Percentiles rank a stretch among this genome's conserved stretches.
Evolutionary conservation across 2,329 filamentous ascomycete species (phyloP).

Genomic region (Fusarium sp.): DNA sequence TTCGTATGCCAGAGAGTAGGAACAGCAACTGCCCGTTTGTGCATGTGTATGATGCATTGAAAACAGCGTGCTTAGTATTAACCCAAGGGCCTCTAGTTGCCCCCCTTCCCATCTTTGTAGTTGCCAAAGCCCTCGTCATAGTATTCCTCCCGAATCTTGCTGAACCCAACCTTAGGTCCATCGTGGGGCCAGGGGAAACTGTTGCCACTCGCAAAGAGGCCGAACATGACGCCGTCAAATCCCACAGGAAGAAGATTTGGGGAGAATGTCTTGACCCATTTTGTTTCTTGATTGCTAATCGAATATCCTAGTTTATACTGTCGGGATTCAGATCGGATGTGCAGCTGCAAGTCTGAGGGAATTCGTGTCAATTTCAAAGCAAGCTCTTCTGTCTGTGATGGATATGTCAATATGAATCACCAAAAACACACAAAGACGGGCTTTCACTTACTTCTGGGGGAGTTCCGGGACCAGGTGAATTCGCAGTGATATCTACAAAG

Average conservation of each 20-base stretch:
- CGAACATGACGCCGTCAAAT: conserved; percentile 41
- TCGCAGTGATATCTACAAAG: conserved; percentile 18
- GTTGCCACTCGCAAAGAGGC: conserved; percentile 38
- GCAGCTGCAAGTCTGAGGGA: conserved; percentile 18
- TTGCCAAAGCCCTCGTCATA: conserved; percentile 33
- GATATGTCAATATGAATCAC: no score
- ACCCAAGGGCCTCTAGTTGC: background rate
- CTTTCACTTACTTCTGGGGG: conserved; percentile 7
- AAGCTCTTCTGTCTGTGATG: conserved; percentile 9
- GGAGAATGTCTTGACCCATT: conserved; percentile 34
- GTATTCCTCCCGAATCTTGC: conserved; percentile 34
- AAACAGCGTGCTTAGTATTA: background rate
- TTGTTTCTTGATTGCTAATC: background rate
- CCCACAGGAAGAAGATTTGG: conserved; percentile 22
- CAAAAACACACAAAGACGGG: background rate
- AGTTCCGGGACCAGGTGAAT: conserved; percentile 21
- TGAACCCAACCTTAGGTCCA: conserved; percentile 36
- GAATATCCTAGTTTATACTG: conserved; percentile 42
- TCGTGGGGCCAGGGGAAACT: conserved; percentile 38
- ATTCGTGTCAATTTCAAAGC: conserved; percentile 14
- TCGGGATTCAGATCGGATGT: conserved; percentile 38
- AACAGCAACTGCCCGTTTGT: background rate
- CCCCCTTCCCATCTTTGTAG: background rate
- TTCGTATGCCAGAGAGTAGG: background rate
- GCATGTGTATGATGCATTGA: background rate